Percentiles rank a stretch among this genome's conserved stretches.
Evolutionary conservation across 2,329 filamentous ascomycete genomes (phyloP).

Genomic region (Sporothrix brunneoviolacea): DNA sequence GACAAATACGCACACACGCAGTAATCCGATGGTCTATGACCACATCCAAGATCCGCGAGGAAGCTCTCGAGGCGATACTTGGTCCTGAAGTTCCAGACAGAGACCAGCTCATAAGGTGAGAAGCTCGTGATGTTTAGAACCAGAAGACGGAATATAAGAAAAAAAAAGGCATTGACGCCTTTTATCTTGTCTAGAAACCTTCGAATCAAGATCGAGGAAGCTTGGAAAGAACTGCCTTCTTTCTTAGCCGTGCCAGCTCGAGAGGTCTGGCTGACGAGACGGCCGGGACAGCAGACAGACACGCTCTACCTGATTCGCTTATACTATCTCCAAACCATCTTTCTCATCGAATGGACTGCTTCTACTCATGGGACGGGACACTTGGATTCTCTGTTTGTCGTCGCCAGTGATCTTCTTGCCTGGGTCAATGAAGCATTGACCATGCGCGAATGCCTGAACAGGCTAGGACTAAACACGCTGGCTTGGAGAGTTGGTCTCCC

Average conservation of each 20-base stretch:
- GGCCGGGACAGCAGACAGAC: constrained; percentile 6
- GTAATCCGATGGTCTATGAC: constrained; percentile 13
- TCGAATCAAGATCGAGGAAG: neutral
- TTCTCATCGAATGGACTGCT: constrained; percentile 10
- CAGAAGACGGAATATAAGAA: no score
- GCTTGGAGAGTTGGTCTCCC: no score
- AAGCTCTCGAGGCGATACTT: constrained; percentile 6
- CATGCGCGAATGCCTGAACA: constrained; percentile 8
- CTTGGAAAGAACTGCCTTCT: constrained; percentile 2
- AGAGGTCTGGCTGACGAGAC: neutral
- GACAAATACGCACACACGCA: constrained; percentile 24
- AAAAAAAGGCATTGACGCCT: no score
- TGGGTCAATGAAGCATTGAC: constrained; percentile 13
- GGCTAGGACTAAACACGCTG: constrained; percentile 9
- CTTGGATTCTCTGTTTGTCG: constrained; percentile 4
- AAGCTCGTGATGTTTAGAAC: no score
- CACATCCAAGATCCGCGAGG: constrained; percentile 12
- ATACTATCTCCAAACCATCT: constrained; percentile 11
- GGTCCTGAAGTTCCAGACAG: constrained; percentile 1
- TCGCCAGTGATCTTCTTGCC: constrained; percentile 8
- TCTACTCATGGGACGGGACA: constrained; percentile 4
- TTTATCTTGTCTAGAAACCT: no score
- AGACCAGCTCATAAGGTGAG: neutral
- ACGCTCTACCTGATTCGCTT: constrained; percentile 8
- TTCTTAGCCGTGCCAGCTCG: constrained; percentile 2